phyloP scores from a whole-genome alignment of 352 stramenopile species.

The Globisporangium alternatum region DNA sequence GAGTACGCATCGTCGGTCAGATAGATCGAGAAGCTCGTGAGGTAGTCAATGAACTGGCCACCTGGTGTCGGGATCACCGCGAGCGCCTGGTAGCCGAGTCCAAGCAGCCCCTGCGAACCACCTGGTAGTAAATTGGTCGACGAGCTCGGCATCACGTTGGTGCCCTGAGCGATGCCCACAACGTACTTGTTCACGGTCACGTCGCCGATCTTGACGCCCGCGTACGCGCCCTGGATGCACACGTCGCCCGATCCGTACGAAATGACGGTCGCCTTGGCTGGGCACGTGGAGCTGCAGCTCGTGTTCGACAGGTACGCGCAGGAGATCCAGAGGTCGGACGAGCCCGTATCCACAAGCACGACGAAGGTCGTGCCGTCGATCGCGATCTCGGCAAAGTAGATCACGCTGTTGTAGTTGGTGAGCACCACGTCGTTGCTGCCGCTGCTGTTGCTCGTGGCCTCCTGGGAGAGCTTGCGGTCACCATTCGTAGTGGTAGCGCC shows the following conservation, averaged over 20 bases:
- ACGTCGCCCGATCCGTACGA: conserved; percentile 64
- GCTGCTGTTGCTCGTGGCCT: neutral
- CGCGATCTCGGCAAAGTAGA: conserved; percentile 62
- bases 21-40: conserved; percentile 73
- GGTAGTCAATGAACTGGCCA: conserved; percentile 54
- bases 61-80: conserved; percentile 42
- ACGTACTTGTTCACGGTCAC: conserved; percentile 45
- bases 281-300: conserved; percentile 46
- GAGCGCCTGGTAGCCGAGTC: conserved; percentile 53
- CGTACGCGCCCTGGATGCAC: conserved; percentile 46
- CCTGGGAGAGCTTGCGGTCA: conserved; percentile 1
- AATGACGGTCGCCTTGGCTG: conserved; percentile 35
- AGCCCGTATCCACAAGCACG: conserved; percentile 73
- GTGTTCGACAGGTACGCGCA: conserved; percentile 47
- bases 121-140: conserved; percentile 37
- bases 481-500: neutral
- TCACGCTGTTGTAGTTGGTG: conserved; percentile 50
- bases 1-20: conserved; percentile 39
- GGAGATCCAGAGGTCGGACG: conserved; percentile 75
- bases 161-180: conserved; percentile 49
- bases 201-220: conserved; percentile 43
- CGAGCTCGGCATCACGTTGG: conserved; percentile 42
- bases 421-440: conserved; percentile 10
- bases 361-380: conserved; percentile 40
- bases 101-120: conserved; percentile 58